Base-by-base conservation (phyloP, 352 stramenopile genomes). In the Phytophthora pinifolia region DNA sequence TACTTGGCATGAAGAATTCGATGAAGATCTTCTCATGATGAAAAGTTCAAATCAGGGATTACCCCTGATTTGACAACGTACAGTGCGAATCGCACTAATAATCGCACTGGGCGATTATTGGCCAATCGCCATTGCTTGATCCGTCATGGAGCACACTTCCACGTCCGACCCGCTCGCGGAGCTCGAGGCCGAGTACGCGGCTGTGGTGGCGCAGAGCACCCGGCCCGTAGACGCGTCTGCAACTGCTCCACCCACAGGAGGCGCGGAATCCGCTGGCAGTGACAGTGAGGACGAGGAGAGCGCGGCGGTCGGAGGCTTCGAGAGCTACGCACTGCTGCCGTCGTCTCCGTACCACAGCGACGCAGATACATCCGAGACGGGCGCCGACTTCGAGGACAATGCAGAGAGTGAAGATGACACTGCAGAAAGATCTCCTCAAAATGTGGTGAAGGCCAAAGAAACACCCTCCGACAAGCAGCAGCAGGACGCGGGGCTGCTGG, bases 111-210 rank as follows among this genome's bases (percentile, higher is more conserved):
- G n/a, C n/a, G 20, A 25, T 25, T 25, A 25, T 25, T 25, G 20
- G 20, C 20, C 20, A 25, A 25, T 25, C 20, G 20, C 20, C 20
- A 25, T 25, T 25, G 3, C 20, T 25, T 25, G 20, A 39, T 15
- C 15, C 34, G 51, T 52, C 42, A 67, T 82, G 63, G 65, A 72
- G 25, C 56, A 60, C 22, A 17, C 62, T 30, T 54, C 55, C 17
- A 45, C 49, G 17, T 67, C 74, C 34, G 79, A 89, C 54, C 76
- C 72, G 47, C 69, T 89, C 2, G 73, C 61, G 36, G 42, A 54
- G 51, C 65, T 89, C 1, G 79, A 89, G 15, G 75, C 71, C 42
- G 79, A 89, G 52, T 89, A 89, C 52, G 75, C 70, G 14, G 68
- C 70, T 7, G 73, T 88, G 7, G 12, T 89, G 35, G 74, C 74